A percentile compares a stretch with the other conserved stretches of the same genome.
Conservation (phyloP, 805 yeast species). For the Starmerella stigmatis region DNA sequence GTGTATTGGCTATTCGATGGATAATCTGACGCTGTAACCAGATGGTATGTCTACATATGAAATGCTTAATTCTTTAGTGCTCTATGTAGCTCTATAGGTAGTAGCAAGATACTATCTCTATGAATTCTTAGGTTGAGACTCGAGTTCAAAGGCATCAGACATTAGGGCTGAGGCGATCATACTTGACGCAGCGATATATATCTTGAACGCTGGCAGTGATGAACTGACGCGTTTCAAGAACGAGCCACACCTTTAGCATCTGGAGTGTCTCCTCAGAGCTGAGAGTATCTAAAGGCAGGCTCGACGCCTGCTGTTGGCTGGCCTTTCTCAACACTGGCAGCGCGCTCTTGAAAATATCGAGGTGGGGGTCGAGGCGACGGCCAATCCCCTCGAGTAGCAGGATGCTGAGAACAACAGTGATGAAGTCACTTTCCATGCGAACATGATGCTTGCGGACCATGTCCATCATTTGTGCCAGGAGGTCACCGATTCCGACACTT, state of each 20-base stretch:
- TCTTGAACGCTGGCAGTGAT: conserved; percentile 74
- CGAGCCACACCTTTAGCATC: conserved; percentile 85
- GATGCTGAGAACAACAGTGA: conserved; percentile 90
- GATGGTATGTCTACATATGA: too few species aligned
- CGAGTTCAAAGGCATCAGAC: conserved; percentile 35
- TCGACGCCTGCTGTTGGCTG: conserved; percentile 40
- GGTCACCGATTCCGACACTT: conserved; percentile 81
- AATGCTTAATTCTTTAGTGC: too few species aligned
- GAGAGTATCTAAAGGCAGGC: conserved; percentile 39
- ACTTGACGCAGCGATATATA: conserved; percentile 45
- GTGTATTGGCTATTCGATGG: too few species aligned
- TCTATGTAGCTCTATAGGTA: too few species aligned
- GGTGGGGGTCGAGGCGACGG: conserved; percentile 80
- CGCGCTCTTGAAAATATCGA: conserved; percentile 90
- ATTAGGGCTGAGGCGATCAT: conserved; percentile 59
- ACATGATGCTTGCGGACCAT: conserved; percentile 95
- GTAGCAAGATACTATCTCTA: too few species aligned
- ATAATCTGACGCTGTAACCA: too few species aligned
- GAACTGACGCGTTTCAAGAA: conserved; percentile 78
- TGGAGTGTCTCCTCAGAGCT: conserved; percentile 44
- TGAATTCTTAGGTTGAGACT: too few species aligned
- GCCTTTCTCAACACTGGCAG: conserved; percentile 76
- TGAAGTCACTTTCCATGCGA: conserved; percentile 93
- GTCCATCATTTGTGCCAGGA: conserved; percentile 70
- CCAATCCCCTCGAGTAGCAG: conserved; percentile 90